phyloP scores from a whole-genome alignment of 2,329 filamentous ascomycete species.

The Aspergillus calidoustus region DNA sequence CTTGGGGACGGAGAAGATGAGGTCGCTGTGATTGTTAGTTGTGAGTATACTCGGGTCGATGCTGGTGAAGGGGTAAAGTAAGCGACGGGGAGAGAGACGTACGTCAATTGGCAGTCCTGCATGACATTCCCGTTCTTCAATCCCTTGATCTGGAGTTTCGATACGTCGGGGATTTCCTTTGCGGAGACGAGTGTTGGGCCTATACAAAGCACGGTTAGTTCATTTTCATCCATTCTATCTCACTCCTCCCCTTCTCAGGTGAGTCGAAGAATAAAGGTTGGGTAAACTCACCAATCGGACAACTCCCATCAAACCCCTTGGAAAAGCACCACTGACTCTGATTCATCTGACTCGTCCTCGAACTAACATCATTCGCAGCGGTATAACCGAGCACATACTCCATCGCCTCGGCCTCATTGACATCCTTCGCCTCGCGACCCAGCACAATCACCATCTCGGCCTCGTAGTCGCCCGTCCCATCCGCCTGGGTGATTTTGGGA shows the following conservation, averaged over 20 bases:
- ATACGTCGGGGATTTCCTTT: constrained; percentile 36
- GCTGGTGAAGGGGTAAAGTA: neutral
- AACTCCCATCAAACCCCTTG: constrained; percentile 63
- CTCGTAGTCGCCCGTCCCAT: constrained; percentile 64
- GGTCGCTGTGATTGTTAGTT: constrained; percentile 45
- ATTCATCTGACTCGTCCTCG: constrained; percentile 59
- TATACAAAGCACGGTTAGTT: constrained; percentile 10
- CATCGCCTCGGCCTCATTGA: constrained; percentile 60
- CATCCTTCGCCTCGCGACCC: constrained; percentile 58
- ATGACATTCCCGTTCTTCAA: constrained; percentile 57
- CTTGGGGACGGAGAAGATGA: constrained; percentile 59
- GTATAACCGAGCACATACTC: constrained; percentile 69
- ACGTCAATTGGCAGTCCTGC: constrained; percentile 54
- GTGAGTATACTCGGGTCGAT: neutral
- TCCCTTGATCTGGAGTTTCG: constrained; percentile 40
- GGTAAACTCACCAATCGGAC: constrained; percentile 51
- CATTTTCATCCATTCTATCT: too few species aligned
- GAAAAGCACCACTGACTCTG: constrained; percentile 63
- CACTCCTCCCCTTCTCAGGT: too few species aligned
- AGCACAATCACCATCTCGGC: constrained; percentile 64
- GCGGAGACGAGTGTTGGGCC: constrained; percentile 57
- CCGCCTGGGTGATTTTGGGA: constrained; percentile 57
- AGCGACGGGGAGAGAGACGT: constrained; percentile 20
- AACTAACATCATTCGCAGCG: constrained; percentile 66
- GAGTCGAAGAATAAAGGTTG: neutral